These are phyloP conservation scores for Paraurostyla sp. DNA, from an alignment of 73 alveolate species.

Conservation along the genomic window DNA sequence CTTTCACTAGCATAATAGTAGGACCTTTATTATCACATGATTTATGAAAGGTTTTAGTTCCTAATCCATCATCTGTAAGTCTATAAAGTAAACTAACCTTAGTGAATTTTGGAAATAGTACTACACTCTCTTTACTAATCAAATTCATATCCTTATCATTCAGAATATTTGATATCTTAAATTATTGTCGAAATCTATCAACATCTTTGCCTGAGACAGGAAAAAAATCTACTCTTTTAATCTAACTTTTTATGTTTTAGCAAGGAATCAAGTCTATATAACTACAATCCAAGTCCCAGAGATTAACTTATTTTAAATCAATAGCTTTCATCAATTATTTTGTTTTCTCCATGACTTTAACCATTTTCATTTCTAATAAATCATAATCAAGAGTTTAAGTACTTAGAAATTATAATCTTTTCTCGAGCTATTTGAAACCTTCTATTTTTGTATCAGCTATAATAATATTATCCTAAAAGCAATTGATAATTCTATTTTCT, in stretches of 20 bases:
- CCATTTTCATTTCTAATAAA: slow-evolving; percentile 47
- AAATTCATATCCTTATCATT: neutral
- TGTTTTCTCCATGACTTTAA: slow-evolving; percentile 31
- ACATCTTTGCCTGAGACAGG: slow-evolving; percentile 18
- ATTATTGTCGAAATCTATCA: neutral
- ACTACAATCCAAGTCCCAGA: slow-evolving; percentile 41
- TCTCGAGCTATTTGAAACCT: neutral
- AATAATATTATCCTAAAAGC: neutral
- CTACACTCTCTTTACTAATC: neutral
- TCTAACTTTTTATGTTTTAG: neutral
- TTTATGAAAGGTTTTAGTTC: slow-evolving; percentile 65
- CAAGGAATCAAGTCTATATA: neutral
- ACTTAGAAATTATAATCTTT: neutral
- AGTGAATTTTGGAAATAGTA: slow-evolving; percentile 30
- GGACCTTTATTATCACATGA: slow-evolving; percentile 80
- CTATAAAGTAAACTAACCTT: slow-evolving; percentile 22
- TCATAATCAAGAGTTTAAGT: neutral
- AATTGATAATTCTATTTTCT: neutral
- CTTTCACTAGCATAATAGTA: slow-evolving; percentile 69
- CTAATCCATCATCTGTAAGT: slow-evolving; percentile 32
- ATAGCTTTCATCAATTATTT: neutral
- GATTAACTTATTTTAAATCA: neutral
- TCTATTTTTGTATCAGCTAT: neutral
- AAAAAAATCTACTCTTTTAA: neutral
- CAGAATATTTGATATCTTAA: neutral